Conservation (phyloP, 2,329 filamentous ascomycete genomes). For the Cercospora brassicicola region DNA sequence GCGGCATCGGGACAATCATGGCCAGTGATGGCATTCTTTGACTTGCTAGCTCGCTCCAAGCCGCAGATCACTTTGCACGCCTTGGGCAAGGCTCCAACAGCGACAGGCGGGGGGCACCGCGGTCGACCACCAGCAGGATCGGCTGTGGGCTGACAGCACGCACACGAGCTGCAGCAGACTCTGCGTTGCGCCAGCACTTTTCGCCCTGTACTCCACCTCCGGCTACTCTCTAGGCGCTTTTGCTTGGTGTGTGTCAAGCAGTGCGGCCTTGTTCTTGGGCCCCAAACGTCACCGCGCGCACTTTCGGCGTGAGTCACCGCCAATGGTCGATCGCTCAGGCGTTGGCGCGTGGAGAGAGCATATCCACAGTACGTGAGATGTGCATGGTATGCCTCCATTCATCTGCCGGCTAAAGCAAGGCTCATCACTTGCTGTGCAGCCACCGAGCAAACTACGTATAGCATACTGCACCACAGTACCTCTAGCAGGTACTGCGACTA, state of each 20-base stretch:
- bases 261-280: neutral
- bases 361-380: slow-evolving; percentile 13
- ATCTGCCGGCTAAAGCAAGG: slow-evolving; percentile 10
- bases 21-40: slow-evolving; percentile 10
- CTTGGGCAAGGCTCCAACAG: neutral
- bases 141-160: neutral
- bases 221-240: neutral
- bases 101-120: neutral
- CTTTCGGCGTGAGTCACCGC: slow-evolving; percentile 18
- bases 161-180: slow-evolving; percentile 3
- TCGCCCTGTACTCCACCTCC: neutral
- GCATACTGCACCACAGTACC: neutral
- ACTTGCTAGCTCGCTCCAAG: slow-evolving; percentile 12
- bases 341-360: slow-evolving; percentile 7
- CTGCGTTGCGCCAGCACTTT: neutral
- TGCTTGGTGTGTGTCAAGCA: slow-evolving; percentile 5
- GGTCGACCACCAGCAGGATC: slow-evolving; percentile 11
- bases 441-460: neutral
- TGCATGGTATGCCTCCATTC: slow-evolving; percentile 15
- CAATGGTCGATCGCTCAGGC: slow-evolving; percentile 14
- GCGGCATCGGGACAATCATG: slow-evolving; percentile 7
- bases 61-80: slow-evolving; percentile 12
- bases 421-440: neutral
- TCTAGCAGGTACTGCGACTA: neutral
- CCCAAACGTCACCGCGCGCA: slow-evolving; percentile 13